A percentile compares a stretch with the other conserved stretches of the same genome.
phyloP scores from a whole-genome alignment of 2,329 filamentous ascomycete species.

The Ceratocystis albifundus region DNA sequence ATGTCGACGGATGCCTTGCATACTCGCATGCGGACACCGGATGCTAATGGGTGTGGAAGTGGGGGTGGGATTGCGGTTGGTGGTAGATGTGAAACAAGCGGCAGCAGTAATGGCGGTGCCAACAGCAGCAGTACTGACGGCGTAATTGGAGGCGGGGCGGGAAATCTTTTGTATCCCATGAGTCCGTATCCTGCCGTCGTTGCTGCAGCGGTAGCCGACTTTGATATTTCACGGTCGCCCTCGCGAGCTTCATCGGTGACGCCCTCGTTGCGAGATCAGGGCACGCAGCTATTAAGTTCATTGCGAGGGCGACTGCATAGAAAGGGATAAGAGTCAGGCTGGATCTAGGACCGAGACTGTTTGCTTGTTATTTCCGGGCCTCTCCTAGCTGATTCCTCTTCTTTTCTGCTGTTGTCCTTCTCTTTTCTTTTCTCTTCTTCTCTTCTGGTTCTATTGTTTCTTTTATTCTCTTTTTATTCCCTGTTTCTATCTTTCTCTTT shows the following conservation, averaged over 20 bases:
- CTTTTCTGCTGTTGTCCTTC: too few species aligned
- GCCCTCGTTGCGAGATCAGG: conserved; percentile 15
- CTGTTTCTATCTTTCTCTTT: neutral
- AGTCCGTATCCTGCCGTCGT: neutral
- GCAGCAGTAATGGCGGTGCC: neutral
- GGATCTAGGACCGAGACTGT: neutral
- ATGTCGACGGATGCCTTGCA: neutral
- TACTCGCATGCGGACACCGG: conserved; percentile 7
- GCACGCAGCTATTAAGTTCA: conserved; percentile 16
- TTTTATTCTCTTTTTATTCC: neutral
- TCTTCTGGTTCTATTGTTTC: neutral
- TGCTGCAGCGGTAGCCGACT: neutral
- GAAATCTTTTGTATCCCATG: neutral
- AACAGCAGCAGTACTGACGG: neutral
- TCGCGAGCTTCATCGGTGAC: conserved; percentile 11
- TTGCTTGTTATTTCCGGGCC: neutral
- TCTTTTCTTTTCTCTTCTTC: neutral
- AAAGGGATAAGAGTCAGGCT: neutral
- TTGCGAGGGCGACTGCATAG: conserved; percentile 15
- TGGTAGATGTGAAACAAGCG: neutral
- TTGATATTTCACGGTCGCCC: neutral
- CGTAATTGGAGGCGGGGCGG: neutral
- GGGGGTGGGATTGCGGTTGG: too few species aligned
- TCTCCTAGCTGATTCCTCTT: neutral
- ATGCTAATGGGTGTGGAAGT: neutral